A percentile compares a stretch with the other conserved stretches of the same genome.
Conservation (phyloP, 2,329 filamentous ascomycete genomes). For the Lasiodiplodia sp. region DNA sequence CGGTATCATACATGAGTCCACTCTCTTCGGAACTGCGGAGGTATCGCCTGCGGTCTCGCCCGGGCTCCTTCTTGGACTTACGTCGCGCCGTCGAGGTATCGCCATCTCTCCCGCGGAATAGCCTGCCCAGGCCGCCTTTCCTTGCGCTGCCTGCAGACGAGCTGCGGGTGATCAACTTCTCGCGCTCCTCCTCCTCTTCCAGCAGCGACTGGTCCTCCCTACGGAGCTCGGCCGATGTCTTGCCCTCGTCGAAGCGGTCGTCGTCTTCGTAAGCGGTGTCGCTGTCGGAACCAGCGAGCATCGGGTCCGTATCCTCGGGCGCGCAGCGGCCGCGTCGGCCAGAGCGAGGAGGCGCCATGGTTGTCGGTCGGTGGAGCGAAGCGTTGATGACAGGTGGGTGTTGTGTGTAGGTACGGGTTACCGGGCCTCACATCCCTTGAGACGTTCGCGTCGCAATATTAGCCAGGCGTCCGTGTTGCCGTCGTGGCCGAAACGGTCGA, state of each 20-base stretch:
- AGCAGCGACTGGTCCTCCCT: slow-evolving; percentile 50
- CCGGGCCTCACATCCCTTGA: slow-evolving; percentile 16
- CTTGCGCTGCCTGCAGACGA: slow-evolving; percentile 29
- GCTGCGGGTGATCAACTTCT: slow-evolving; percentile 48
- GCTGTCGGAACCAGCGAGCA: slow-evolving; percentile 42
- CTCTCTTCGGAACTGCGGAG: slow-evolving; percentile 69
- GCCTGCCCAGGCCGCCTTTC: slow-evolving; percentile 32
- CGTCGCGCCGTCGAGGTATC: slow-evolving; percentile 36
- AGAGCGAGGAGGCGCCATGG: slow-evolving; percentile 71
- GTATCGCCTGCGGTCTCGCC: slow-evolving; percentile 53
- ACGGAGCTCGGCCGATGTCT: slow-evolving; percentile 45
- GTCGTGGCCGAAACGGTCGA: slow-evolving; percentile 17
- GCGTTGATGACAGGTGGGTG: background rate
- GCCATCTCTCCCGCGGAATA: slow-evolving; percentile 44
- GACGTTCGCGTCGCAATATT: slow-evolving; percentile 23
- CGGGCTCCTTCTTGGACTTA: slow-evolving; percentile 37
- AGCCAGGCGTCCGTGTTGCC: slow-evolving; percentile 16
- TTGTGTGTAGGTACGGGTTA: background rate
- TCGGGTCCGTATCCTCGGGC: slow-evolving; percentile 37
- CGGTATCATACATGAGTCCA: slow-evolving; percentile 88
- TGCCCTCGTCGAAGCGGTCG: slow-evolving; percentile 37
- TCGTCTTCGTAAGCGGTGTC: slow-evolving; percentile 40
- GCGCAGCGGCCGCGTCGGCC: slow-evolving; percentile 84
- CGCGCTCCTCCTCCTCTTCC: slow-evolving; percentile 56
- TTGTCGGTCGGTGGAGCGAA: background rate